A percentile compares a stretch with the other conserved stretches of the same genome.
phyloP scores from a whole-genome alignment of 345 rosid species.

The Odontarrhena argentea region DNA sequence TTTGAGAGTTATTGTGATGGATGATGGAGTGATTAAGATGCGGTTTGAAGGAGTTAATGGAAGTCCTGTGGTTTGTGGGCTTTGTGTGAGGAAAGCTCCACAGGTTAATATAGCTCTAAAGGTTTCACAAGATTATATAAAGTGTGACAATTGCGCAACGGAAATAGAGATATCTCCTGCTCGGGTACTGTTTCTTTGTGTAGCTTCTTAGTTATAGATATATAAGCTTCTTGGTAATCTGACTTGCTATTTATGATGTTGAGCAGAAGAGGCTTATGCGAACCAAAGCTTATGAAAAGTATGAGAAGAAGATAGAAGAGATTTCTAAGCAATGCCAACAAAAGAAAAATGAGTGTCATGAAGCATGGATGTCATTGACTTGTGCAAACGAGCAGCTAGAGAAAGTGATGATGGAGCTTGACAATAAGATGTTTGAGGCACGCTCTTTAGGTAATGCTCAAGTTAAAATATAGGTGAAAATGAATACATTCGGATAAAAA shows the following conservation, averaged over 20 bases:
- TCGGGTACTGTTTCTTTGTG: slow-evolving; percentile 53
- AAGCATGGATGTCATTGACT: slow-evolving; percentile 96
- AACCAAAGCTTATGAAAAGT: slow-evolving; percentile 69
- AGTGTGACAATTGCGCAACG: slow-evolving; percentile 67
- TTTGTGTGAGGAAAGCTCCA: slow-evolving; percentile 80
- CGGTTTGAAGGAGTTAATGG: slow-evolving; percentile 79
- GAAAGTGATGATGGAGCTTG: slow-evolving; percentile 89
- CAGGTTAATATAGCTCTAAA: slow-evolving; percentile 49
- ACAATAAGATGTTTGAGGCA: slow-evolving; percentile 66
- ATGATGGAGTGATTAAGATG: slow-evolving; percentile 57
- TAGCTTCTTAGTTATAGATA: not conserved
- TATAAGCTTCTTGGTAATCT: too few relatives aligned
- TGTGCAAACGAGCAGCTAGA: slow-evolving; percentile 78
- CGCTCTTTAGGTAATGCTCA: slow-evolving; percentile 67
- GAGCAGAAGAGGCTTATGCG: slow-evolving; percentile 79
- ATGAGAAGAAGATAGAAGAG: slow-evolving; percentile 83
- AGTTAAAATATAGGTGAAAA: slow-evolving; percentile 10
- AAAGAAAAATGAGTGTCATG: slow-evolving; percentile 89
- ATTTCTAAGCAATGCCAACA: slow-evolving; percentile 63
- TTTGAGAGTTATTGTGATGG: slow-evolving; percentile 63
- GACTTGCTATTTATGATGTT: slow-evolving; percentile 17
- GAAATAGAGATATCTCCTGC: slow-evolving; percentile 74
- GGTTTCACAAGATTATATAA: slow-evolving; percentile 59
- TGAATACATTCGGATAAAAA: not conserved
- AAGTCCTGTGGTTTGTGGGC: slow-evolving; percentile 76